These are phyloP conservation scores for Leishmania turanica DNA, from an alignment of 208 protist species.

Conservation along the genomic window DNA sequence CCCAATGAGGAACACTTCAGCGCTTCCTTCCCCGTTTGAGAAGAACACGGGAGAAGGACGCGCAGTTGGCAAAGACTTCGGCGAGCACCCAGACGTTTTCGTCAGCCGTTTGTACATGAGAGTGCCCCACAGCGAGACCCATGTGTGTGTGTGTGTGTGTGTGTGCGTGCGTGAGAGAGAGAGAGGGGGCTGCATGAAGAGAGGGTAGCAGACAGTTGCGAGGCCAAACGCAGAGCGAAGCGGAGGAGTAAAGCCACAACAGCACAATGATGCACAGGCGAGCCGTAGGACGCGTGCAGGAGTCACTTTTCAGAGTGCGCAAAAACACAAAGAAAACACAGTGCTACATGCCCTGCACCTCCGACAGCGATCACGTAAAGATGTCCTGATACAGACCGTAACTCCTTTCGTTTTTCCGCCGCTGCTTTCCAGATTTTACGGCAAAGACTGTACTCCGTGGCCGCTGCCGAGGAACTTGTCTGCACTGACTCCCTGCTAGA, in stretches of 20 bases:
- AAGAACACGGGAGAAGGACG: neutral
- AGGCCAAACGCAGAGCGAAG: neutral
- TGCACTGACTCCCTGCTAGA: neutral
- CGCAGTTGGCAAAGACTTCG: neutral
- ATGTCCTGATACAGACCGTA: neutral
- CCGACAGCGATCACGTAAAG: neutral
- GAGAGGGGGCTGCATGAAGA: neutral
- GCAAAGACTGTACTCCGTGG: neutral
- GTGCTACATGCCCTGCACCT: neutral
- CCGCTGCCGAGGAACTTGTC: neutral
- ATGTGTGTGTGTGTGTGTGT: neutral
- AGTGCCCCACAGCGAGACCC: neutral
- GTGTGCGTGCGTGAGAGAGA: neutral
- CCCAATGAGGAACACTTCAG: neutral
- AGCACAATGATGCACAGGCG: neutral
- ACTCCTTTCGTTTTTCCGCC: neutral
- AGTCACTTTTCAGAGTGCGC: neutral
- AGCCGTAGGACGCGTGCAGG: neutral
- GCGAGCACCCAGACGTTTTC: neutral
- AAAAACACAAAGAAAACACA: neutral
- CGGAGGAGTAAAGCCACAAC: neutral
- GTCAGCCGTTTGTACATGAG: neutral
- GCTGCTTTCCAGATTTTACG: neutral
- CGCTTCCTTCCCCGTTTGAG: neutral
- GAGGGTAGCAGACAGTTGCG: neutral